phyloP scores from a whole-genome alignment of 1,139 yeast genomes.

The Blastobotrys illinoisensis region DNA sequence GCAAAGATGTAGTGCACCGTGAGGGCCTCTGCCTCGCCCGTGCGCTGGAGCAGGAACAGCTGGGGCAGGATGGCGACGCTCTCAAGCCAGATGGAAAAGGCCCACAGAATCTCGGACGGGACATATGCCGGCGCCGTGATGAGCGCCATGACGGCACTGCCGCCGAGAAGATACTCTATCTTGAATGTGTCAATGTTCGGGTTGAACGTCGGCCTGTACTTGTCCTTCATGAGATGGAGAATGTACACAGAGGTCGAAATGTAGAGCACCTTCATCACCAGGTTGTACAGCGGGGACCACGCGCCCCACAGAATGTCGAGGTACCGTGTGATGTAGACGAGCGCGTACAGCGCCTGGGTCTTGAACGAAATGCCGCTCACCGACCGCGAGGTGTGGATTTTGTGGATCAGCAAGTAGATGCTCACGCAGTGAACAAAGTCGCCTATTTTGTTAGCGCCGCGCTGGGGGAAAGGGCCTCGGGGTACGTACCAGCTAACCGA shows the following conservation, averaged over 20 bases:
- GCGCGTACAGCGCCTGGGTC: slow-evolving; percentile 73
- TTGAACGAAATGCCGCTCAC: slow-evolving; percentile 83
- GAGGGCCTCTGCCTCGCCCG: slow-evolving; percentile 82
- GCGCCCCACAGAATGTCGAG: slow-evolving; percentile 55
- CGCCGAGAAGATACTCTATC: slow-evolving; percentile 62
- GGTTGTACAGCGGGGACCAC: slow-evolving; percentile 59
- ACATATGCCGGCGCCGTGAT: slow-evolving; percentile 64
- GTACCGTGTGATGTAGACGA: slow-evolving; percentile 79
- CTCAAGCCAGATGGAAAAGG: slow-evolving; percentile 51
- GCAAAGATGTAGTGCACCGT: slow-evolving; percentile 93
- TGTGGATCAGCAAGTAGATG: slow-evolving; percentile 65
- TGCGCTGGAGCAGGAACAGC: slow-evolving; percentile 78
- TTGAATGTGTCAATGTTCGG: slow-evolving; percentile 73
- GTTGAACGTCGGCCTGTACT: slow-evolving; percentile 50
- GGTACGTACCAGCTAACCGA: slow-evolving; percentile 21
- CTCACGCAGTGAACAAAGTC: slow-evolving; percentile 83
- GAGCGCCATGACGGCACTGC: slow-evolving; percentile 54
- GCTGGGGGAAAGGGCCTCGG: background rate
- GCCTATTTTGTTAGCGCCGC: slow-evolving; percentile 33
- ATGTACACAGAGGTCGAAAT: slow-evolving; percentile 71
- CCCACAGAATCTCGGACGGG: slow-evolving; percentile 45
- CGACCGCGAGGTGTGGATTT: slow-evolving; percentile 60
- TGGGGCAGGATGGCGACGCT: slow-evolving; percentile 91
- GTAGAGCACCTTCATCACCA: slow-evolving; percentile 75
- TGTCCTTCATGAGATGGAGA: slow-evolving; percentile 60